phyloP scores from a whole-genome alignment of 1,284 basidiomycete species.

The Erythrobasidium hasegawianum region DNA sequence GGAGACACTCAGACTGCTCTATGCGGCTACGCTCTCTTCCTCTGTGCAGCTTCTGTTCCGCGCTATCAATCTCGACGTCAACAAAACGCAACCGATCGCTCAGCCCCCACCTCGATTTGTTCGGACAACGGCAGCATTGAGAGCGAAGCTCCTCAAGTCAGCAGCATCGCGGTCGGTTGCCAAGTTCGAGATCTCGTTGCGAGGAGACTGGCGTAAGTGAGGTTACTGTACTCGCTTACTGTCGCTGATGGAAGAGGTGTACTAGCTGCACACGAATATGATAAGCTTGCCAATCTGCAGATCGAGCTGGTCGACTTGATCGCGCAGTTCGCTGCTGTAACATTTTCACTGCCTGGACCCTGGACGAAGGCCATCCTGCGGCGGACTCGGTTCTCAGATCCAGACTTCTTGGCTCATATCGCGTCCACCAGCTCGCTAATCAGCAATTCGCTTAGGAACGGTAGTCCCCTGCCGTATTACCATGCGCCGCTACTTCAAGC shows the following conservation, averaged over 20 bases:
- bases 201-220: slow-evolving; percentile 14
- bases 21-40: slow-evolving; percentile 5
- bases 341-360: neutral
- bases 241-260: no score
- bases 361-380: slow-evolving; percentile 15
- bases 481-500: slow-evolving; percentile 1
- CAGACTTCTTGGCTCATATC: slow-evolving; percentile 17
- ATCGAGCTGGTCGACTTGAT: slow-evolving; percentile 16
- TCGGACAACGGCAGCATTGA: neutral
- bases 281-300: slow-evolving; percentile 1
- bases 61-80: neutral
- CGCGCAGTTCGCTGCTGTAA: slow-evolving; percentile 7
- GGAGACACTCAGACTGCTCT: slow-evolving; percentile 9
- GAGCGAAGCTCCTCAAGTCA: slow-evolving; percentile 8
- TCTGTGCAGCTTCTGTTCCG: slow-evolving; percentile 10
- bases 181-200: slow-evolving; percentile 14
- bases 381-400: slow-evolving; percentile 14
- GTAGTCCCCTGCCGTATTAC: slow-evolving; percentile 10
- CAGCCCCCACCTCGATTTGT: slow-evolving; percentile 2
- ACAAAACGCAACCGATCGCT: neutral
- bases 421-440: neutral
- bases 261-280: slow-evolving; percentile 21
- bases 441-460: neutral
- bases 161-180: neutral
- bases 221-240: no score